Evolutionary conservation across 352 stramenopile species (phyloP), one percentile per base, ranked within the genome.

Genomic region (Thraustochytrium sp.): DNA sequence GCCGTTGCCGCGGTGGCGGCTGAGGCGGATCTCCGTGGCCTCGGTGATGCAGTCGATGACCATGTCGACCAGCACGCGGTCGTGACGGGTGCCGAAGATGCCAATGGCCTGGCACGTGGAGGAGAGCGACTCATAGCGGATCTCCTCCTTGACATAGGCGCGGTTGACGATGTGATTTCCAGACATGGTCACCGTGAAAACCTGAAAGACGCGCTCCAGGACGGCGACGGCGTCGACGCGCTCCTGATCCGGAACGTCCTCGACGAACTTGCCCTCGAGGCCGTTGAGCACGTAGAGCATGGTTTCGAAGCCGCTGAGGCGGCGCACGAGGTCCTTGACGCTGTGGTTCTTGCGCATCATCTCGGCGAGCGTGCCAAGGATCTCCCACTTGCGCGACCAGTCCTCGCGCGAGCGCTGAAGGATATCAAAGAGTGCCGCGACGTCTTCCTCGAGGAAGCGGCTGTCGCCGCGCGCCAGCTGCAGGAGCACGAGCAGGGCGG

Each of bases 21-120:
- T 40, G 34, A 77, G 65, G 36, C 65, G 65, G n/a, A 80, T 42
- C 34, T 65, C 68, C 9, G n/a, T 53, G 4, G 37, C 68, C 53
- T 80, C 68, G 31, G 68, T 80, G 31, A 72, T 80, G 68, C 68
- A 80, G 31, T 68, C 42, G 53, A 80, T 61, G 8, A 80, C 68
- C 68, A 80, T 80, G 51, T 80, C 68, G 4, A 80, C 68, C 11
- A 80, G 68, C 13, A 34, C n/a, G 38, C 40, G 48, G 51, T 80
- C 68, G 13, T 26, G 26, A 1, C 21, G 16, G 4, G 68, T 40
- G n/a, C 68, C 68, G 76, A 80, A 80, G 37, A 80, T 64, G 42
- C 68, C 68, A 26, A 80, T 80, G 23, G 31, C 8, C 11, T 80
- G 68, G 68, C 68, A 80, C 26, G 68, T 65, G 18, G 68, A 80